Percentiles rank a stretch among this genome's conserved stretches.
phyloP scores from a whole-genome alignment of 441 rosid species.

The Syzygium malaccense region DNA sequence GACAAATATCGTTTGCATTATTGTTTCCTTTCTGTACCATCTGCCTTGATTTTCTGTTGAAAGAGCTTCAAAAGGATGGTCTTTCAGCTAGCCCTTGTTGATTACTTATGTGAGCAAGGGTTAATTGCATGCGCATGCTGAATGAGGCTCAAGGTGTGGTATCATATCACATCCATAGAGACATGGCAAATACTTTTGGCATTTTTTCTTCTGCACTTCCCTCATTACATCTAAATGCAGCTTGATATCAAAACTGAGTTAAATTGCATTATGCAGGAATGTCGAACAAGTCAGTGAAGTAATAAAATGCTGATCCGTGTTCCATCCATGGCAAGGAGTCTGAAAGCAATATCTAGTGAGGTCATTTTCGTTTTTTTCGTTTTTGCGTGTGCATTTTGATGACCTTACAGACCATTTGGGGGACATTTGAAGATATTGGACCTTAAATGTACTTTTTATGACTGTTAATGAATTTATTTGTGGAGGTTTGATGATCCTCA shows the following conservation, averaged over 20 bases:
- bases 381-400: slow-evolving; percentile 6
- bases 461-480: neutral
- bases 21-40: neutral
- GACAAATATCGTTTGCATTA: neutral
- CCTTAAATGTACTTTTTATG: neutral
- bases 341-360: slow-evolving; percentile 1
- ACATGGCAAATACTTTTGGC: neutral
- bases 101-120: neutral
- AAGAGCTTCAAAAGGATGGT: neutral
- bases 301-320: slow-evolving; percentile 17
- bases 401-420: neutral
- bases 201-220: neutral
- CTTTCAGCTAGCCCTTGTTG: neutral
- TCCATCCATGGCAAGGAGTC: slow-evolving; percentile 4
- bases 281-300: neutral
- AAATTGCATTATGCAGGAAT: slow-evolving; percentile 15
- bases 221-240: neutral
- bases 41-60: neutral
- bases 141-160: neutral
- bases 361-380: neutral
- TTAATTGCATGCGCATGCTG: neutral
- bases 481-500: slow-evolving; percentile 4
- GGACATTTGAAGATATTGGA: neutral
- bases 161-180: neutral
- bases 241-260: neutral